phyloP scores from a whole-genome alignment of 1,139 yeast species.

The Geotrichum fermentans region DNA sequence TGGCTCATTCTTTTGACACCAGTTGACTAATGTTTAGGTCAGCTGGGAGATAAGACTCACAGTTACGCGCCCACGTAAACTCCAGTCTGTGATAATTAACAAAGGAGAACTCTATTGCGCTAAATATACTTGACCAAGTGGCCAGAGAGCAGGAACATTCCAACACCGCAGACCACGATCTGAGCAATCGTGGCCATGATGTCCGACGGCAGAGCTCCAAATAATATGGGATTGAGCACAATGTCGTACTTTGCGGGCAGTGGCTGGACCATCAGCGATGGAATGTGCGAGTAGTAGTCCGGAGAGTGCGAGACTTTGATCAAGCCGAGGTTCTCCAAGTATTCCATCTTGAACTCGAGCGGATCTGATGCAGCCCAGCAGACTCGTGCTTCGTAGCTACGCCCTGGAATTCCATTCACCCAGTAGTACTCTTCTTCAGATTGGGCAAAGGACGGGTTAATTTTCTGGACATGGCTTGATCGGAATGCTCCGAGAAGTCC shows the following conservation, averaged over 20 bases:
- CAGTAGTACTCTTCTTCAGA: constrained; percentile 4
- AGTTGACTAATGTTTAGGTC: constrained; percentile 2
- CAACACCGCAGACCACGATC: constrained; percentile 17
- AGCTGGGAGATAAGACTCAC: constrained; percentile 6
- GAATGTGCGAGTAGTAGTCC: constrained; percentile 13
- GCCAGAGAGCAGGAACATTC: background rate
- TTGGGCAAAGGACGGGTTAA: background rate
- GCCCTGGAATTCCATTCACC: constrained; percentile 18
- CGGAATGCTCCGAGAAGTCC: background rate
- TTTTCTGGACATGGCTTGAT: constrained; percentile 1
- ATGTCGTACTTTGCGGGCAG: constrained; percentile 27
- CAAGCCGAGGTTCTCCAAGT: constrained; percentile 13
- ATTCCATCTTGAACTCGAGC: constrained; percentile 29
- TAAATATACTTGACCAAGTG: background rate
- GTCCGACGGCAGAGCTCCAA: constrained; percentile 28
- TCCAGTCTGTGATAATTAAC: no score
- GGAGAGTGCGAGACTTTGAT: constrained; percentile 8
- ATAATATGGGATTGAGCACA: constrained; percentile 25
- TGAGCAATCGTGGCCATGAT: constrained; percentile 26
- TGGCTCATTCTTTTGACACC: background rate
- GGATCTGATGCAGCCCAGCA: constrained; percentile 40
- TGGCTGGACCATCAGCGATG: constrained; percentile 23
- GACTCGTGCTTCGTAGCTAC: constrained; percentile 33
- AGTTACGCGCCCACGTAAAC: background rate
- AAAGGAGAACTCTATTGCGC: no score